Conservation (phyloP, 169 alveolate genomes). For the Eimeria brunetti region DNA sequence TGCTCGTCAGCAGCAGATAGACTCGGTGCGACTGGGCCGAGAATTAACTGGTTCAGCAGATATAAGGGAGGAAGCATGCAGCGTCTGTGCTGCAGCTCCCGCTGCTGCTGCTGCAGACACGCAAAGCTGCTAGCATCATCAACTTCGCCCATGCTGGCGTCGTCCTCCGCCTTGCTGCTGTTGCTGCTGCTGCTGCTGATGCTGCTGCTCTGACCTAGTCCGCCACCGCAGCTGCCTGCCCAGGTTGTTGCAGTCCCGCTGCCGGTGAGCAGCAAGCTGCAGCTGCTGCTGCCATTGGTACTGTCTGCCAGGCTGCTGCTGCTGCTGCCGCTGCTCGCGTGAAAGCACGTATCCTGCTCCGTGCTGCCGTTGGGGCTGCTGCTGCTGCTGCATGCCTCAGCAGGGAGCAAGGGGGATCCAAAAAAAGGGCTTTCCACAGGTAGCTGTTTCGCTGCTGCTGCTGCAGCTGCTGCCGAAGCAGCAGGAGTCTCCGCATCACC, state of each 20-base stretch:
- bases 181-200: conserved; percentile 40
- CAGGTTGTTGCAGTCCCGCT: conserved; percentile 25
- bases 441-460: conserved; percentile 5
- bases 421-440: not conserved
- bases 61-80: conserved; percentile 7
- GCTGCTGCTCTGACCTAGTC: conserved; percentile 5
- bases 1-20: not conserved
- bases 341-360: not conserved
- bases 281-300: conserved; percentile 28
- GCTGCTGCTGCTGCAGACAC: not conserved
- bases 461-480: not conserved
- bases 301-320: conserved; percentile 55
- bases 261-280: conserved; percentile 8
- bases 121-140: conserved; percentile 2
- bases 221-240: not conserved
- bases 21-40: not conserved
- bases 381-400: conserved; percentile 54
- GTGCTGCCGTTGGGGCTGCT: conserved; percentile 39
- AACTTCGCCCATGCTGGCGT: not conserved
- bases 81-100: not conserved
- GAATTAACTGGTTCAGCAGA: conserved; percentile 5
- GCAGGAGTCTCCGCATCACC: not conserved
- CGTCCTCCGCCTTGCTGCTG: conserved; percentile 19
- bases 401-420: not conserved
- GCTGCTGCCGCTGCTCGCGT: too few relatives aligned